Percentiles rank a stretch among this genome's conserved stretches.
Conservation (phyloP, 2,329 filamentous ascomycete genomes). For the Trichoderma endophyticum region DNA sequence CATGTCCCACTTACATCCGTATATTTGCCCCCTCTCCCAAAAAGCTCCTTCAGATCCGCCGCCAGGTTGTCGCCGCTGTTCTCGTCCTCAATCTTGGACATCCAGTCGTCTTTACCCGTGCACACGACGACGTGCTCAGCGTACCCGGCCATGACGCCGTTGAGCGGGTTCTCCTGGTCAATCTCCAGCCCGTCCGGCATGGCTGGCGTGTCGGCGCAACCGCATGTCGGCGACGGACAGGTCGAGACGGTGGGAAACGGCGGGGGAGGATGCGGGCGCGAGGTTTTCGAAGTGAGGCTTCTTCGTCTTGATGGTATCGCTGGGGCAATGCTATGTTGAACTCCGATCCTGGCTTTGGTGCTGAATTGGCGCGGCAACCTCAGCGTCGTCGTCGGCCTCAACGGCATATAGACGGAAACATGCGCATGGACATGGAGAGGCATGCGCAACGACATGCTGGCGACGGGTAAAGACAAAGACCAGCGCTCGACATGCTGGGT, state of each 20-base stretch:
- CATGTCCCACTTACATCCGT: conserved; percentile 55
- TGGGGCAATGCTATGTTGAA: background rate
- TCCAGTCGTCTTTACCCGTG: conserved; percentile 78
- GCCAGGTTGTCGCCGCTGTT: conserved; percentile 63
- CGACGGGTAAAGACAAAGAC: background rate
- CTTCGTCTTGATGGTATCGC: background rate
- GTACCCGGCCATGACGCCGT: conserved; percentile 75
- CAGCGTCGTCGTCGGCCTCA: background rate
- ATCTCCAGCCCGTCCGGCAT: conserved; percentile 69
- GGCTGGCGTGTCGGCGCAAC: conserved; percentile 63
- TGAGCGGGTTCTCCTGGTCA: conserved; percentile 65
- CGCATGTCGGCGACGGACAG: conserved; percentile 75
- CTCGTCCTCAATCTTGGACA: conserved; percentile 80
- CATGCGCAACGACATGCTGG: conserved; percentile 17
- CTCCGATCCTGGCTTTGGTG: background rate
- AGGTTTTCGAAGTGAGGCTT: background rate
- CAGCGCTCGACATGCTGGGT: conserved; percentile 11
- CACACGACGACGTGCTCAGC: conserved; percentile 80
- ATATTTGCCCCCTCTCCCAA: conserved; percentile 64
- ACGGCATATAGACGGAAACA: background rate
- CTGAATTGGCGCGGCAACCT: background rate
- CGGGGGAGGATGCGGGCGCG: conserved; percentile 20
- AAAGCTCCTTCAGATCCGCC: conserved; percentile 66
- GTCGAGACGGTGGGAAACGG: conserved; percentile 45
- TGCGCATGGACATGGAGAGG: background rate